Evolutionary conservation across 2,329 filamentous ascomycete genomes (phyloP), one percentile per base, ranked within the genome.

Genomic region (Beauveria brongniartii): DNA sequence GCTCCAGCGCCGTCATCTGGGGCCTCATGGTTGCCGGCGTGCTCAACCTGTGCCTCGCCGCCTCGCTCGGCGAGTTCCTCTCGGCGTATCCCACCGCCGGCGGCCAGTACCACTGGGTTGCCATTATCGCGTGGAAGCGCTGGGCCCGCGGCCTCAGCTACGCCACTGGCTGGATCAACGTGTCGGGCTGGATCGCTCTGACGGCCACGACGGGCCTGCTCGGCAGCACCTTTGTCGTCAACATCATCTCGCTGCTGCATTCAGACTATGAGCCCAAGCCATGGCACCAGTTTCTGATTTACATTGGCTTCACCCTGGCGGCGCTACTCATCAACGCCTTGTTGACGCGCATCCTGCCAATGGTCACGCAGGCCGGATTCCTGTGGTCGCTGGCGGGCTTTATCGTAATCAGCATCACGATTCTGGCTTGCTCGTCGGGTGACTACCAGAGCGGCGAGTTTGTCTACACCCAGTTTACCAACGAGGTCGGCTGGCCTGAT

Each of bases 261-360:
- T 76, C 82, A 0, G 74, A 70, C 55, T 90, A 86, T 68, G 74
- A 78, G 24, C 63, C 81, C 2, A 72, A 87, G 67, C 68, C 82
- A 3, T 91, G 87, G 85, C 87, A 91, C 66, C 85, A 89, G 65
- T 91, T 91, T 71, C 75, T 90, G 30, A 86, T 91, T 53, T 91
- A 90, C 71, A 79, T 88, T 50, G 86, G 72, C 7, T 87, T 85
- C 68, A 86, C 83, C 6, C 62, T 85, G 24, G 72, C 82, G 18
- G 84, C 84, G 3, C 83, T 90, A 62, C 61, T 82, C 53, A 75
- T 90, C 71, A 91, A 91, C 64, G 82, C 84, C 1, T 87, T 90
- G 65, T 75, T 81, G n/a, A 73, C 69, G 1, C 65, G 68, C 3
- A 67, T 85, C 3, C 76, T 91, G 3, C 87, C 88, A 0, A 77